Evolutionary conservation across 2,329 filamentous ascomycete species (phyloP).

Genomic region (Dactylellina sp.): DNA sequence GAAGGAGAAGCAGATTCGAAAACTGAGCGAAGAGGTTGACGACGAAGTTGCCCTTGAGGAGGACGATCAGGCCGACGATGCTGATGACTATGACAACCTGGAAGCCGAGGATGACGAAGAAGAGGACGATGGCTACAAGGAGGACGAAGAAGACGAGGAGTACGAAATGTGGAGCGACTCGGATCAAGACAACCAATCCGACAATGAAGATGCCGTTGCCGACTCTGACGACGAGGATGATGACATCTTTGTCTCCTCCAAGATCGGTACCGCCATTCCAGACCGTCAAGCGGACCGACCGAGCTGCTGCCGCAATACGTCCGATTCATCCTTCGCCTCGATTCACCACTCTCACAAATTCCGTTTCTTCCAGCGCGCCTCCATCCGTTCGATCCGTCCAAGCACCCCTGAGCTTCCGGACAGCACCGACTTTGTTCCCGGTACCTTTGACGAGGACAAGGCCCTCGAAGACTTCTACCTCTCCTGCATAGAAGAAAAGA

Average conservation of each 20-base stretch:
- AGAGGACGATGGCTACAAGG: slow-evolving; percentile 68
- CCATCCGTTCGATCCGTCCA: slow-evolving; percentile 70
- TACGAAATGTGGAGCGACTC: slow-evolving; percentile 67
- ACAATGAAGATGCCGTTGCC: slow-evolving; percentile 64
- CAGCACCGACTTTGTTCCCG: slow-evolving; percentile 99
- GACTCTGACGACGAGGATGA: slow-evolving; percentile 62
- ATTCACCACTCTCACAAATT: slow-evolving; percentile 62
- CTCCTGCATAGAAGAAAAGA: slow-evolving; percentile 82
- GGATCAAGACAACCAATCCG: slow-evolving; percentile 68
- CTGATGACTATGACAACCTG: slow-evolving; percentile 65
- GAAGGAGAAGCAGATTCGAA: slow-evolving; percentile 89
- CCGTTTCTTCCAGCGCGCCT: slow-evolving; percentile 47
- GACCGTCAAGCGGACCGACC: slow-evolving; percentile 56
- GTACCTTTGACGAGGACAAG: slow-evolving; percentile 93
- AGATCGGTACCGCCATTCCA: slow-evolving; percentile 45
- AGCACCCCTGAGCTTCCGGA: slow-evolving; percentile 87
- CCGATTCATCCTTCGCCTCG: slow-evolving; percentile 73
- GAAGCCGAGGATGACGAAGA: slow-evolving; percentile 67
- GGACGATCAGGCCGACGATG: slow-evolving; percentile 71
- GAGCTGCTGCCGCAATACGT: slow-evolving; percentile 67
- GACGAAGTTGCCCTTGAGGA: slow-evolving; percentile 80
- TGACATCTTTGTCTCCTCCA: slow-evolving; percentile 65
- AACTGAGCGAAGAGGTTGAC: slow-evolving; percentile 87
- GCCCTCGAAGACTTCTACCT: slow-evolving; percentile 94
- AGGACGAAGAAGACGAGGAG: slow-evolving; percentile 71